phyloP scores from a whole-genome alignment of 176 grass and related monocot species.

The Oropetium thomaeum region DNA sequence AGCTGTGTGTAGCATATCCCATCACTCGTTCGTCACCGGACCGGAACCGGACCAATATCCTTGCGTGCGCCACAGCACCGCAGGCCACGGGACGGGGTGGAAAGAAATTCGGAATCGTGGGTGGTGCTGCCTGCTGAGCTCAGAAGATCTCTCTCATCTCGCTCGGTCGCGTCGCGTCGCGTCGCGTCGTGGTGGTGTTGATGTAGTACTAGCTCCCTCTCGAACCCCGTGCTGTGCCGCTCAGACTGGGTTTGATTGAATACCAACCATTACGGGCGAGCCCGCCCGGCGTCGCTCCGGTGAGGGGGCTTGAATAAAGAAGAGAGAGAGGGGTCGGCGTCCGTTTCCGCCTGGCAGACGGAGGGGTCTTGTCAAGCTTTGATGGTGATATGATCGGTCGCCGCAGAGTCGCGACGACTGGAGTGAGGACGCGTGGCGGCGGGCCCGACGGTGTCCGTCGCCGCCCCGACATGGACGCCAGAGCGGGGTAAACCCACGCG shows the following conservation, averaged over 20 bases:
- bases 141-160: slow-evolving; percentile 21
- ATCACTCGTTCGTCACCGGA: no score
- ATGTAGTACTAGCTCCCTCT: not conserved
- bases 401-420: not conserved
- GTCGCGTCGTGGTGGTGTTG: no score
- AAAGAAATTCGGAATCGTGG: no score
- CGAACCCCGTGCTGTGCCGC: not conserved
- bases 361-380: slow-evolving; percentile 15
- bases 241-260: not conserved
- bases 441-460: not conserved
- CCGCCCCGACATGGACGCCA: slow-evolving; percentile 5
- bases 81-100: no score
- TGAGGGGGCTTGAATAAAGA: not conserved
- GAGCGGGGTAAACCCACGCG: not conserved
- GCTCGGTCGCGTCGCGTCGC: not conserved
- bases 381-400: slow-evolving; percentile 29
- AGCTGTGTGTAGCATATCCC: no score
- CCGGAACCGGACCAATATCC: no score
- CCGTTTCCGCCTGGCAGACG: not conserved
- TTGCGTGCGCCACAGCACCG: no score
- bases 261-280: no score
- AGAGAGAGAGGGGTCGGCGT: not conserved
- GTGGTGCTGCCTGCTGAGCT: no score
- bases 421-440: not conserved
- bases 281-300: no score